Conservation (phyloP, 2,329 filamentous ascomycete genomes). For the Xylaria sp. region DNA sequence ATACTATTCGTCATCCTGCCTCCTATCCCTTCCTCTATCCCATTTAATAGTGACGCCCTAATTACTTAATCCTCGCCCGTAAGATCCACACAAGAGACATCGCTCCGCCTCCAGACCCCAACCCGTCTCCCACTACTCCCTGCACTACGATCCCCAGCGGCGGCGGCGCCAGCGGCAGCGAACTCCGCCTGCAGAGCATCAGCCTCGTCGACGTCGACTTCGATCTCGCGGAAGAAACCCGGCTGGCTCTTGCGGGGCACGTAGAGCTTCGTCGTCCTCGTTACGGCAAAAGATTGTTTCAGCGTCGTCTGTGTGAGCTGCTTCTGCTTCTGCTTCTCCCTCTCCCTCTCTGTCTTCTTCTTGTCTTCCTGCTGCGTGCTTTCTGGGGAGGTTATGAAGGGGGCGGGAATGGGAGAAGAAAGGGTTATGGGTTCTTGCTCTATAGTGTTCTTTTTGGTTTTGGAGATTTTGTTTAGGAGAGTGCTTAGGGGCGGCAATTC, state of each 20-base stretch:
- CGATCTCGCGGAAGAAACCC: slow-evolving; percentile 55
- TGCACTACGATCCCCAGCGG: neutral
- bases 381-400: neutral
- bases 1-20: neutral
- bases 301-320: slow-evolving; percentile 39
- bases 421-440: neutral
- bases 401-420: neutral
- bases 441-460: neutral
- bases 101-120: slow-evolving; percentile 47
- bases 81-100: slow-evolving; percentile 49
- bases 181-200: slow-evolving; percentile 36
- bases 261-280: slow-evolving; percentile 54
- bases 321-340: slow-evolving; percentile 19
- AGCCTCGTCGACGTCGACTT: slow-evolving; percentile 47
- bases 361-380: neutral
- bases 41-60: neutral
- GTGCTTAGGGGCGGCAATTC: slow-evolving; percentile 46
- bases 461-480: slow-evolving; percentile 29
- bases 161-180: neutral
- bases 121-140: slow-evolving; percentile 2
- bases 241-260: slow-evolving; percentile 52
- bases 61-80: slow-evolving; percentile 44
- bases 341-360: no score
- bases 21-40: neutral
- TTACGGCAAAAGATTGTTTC: slow-evolving; percentile 31